Conservation (phyloP, 345 rosid genomes). For the Mallotus nudiflorus region DNA sequence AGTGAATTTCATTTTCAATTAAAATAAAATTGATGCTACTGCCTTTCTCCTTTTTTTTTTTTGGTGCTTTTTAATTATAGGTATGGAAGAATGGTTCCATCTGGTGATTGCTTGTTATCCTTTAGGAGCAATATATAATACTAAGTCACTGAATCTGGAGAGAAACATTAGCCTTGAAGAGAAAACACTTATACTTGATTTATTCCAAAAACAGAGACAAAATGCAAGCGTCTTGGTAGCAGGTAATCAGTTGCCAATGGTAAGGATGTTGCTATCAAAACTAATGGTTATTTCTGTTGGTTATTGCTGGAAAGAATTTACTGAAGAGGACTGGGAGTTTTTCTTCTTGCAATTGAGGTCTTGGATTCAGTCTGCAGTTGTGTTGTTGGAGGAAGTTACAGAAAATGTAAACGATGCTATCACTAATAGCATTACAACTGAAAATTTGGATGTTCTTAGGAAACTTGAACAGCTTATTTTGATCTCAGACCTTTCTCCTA, state of each 20-base stretch:
- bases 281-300: slow-evolving; percentile 65
- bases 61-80: slow-evolving; percentile 30
- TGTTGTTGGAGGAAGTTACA: slow-evolving; percentile 81
- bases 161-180: slow-evolving; percentile 60
- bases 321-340: slow-evolving; percentile 86
- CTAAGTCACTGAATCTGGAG: slow-evolving; percentile 51
- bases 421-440: slow-evolving; percentile 43
- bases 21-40: not conserved
- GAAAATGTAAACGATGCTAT: slow-evolving; percentile 70
- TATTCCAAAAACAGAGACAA: slow-evolving; percentile 79
- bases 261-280: slow-evolving; percentile 60
- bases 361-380: slow-evolving; percentile 88
- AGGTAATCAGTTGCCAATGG: slow-evolving; percentile 49
- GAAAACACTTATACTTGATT: slow-evolving; percentile 58
- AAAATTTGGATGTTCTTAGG: slow-evolving; percentile 38
- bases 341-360: slow-evolving; percentile 57
- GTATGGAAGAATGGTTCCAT: slow-evolving; percentile 84
- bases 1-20: no score
- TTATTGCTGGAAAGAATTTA: slow-evolving; percentile 82
- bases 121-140: slow-evolving; percentile 36
- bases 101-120: slow-evolving; percentile 87
- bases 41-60: not conserved
- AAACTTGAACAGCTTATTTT: slow-evolving; percentile 56
- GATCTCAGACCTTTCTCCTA: slow-evolving; percentile 47
- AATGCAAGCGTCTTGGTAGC: slow-evolving; percentile 35